These are phyloP conservation scores for Herpetomonas muscarum DNA, from an alignment of 208 protist genomes.

Conservation along the genomic window DNA sequence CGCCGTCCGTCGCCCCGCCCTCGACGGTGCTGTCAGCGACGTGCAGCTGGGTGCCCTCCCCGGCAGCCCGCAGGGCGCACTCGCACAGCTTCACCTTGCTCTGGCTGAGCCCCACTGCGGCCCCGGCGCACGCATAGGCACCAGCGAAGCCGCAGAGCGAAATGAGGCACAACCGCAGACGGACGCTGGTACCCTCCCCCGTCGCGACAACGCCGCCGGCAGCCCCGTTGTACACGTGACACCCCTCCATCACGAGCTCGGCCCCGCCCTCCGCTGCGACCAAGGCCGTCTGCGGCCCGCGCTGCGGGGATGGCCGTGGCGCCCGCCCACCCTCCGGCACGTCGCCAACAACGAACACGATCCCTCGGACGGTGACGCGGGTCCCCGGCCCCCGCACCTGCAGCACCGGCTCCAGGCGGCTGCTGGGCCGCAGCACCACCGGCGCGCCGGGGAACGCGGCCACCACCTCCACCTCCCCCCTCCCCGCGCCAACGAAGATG, in stretches of 20 bases:
- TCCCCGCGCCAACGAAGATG: slow-evolving; percentile 27
- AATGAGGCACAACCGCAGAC: slow-evolving; percentile 47
- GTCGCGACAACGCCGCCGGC: slow-evolving; percentile 38
- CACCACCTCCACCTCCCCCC: slow-evolving; percentile 34
- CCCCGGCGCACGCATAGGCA: slow-evolving; percentile 36
- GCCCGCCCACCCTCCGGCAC: not conserved
- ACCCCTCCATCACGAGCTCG: slow-evolving; percentile 32
- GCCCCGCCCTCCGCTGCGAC: slow-evolving; percentile 34
- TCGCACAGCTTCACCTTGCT: slow-evolving; percentile 49
- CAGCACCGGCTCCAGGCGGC: slow-evolving; percentile 40
- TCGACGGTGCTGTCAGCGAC: slow-evolving; percentile 46
- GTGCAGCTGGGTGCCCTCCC: slow-evolving; percentile 12
- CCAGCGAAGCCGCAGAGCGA: slow-evolving; percentile 49
- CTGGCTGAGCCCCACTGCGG: slow-evolving; percentile 23
- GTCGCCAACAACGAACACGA: slow-evolving; percentile 48
- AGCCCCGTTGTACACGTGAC: slow-evolving; percentile 59
- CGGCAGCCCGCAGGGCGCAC: slow-evolving; percentile 30
- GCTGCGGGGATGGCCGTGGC: no score
- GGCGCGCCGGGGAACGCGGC: slow-evolving; percentile 49
- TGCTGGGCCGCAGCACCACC: slow-evolving; percentile 48
- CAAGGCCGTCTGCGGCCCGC: slow-evolving; percentile 15
- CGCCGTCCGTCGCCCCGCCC: slow-evolving; percentile 35
- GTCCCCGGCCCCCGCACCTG: slow-evolving; percentile 26
- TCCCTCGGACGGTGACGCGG: slow-evolving; percentile 28
- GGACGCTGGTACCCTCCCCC: slow-evolving; percentile 21